Conservation (phyloP, 2,329 filamentous ascomycete species). For the Botryotinia narcissicola region DNA sequence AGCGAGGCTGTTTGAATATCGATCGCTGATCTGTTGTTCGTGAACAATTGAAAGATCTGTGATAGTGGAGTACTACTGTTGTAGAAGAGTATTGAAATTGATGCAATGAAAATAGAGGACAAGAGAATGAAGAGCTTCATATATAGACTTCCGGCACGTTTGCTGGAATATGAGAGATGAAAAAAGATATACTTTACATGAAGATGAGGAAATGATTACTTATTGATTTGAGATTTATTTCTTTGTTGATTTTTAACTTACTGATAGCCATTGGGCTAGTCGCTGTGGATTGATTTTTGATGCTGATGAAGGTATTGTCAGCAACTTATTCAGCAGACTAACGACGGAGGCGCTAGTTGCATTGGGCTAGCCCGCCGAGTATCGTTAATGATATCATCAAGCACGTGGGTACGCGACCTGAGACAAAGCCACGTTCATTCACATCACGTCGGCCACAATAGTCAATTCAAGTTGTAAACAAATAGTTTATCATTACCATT, state of each 20-base stretch:
- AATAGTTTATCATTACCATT: not conserved
- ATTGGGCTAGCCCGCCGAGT: not conserved
- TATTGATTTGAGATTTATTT: slow-evolving; percentile 14
- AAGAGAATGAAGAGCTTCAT: slow-evolving; percentile 39
- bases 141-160: slow-evolving; percentile 31
- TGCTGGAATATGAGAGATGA: slow-evolving; percentile 26
- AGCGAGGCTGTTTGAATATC: slow-evolving; percentile 16
- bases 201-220: slow-evolving; percentile 20
- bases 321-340: slow-evolving; percentile 15
- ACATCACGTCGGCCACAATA: not conserved
- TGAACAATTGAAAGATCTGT: slow-evolving; percentile 30
- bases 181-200: slow-evolving; percentile 25
- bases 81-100: slow-evolving; percentile 33
- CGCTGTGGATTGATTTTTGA: slow-evolving; percentile 11
- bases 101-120: slow-evolving; percentile 37
- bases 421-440: not conserved
- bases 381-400: not conserved
- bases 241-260: slow-evolving; percentile 13
- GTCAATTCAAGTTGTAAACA: not conserved
- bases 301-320: slow-evolving; percentile 7
- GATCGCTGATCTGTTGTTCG: slow-evolving; percentile 10
- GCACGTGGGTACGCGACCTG: not conserved
- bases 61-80: slow-evolving; percentile 32
- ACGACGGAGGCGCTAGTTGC: not conserved
- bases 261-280: not conserved